Conservation (phyloP, 768 basidiomycete genomes). For the Lactarius quietus region DNA sequence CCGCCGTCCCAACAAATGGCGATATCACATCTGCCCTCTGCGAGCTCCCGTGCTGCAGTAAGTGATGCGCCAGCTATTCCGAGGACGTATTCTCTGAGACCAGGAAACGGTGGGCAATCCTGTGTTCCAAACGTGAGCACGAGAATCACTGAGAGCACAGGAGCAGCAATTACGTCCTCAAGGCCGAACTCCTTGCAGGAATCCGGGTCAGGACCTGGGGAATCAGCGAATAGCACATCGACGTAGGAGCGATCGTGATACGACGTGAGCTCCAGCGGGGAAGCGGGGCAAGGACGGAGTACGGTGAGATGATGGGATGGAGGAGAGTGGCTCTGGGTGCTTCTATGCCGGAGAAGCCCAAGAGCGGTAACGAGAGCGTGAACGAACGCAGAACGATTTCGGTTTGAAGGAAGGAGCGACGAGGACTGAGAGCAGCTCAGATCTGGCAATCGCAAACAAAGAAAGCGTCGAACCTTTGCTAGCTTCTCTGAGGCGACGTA, state of each 20-base stretch:
- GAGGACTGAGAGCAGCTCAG: constrained; percentile 22
- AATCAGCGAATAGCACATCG: constrained; percentile 12
- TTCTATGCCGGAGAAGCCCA: constrained; percentile 19
- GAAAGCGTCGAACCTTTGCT: constrained; percentile 40
- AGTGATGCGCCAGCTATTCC: constrained; percentile 75
- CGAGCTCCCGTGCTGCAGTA: constrained; percentile 63
- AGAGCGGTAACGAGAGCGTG: constrained; percentile 30
- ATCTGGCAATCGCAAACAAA: neutral
- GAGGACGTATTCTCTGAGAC: constrained; percentile 63
- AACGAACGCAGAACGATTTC: constrained; percentile 30
- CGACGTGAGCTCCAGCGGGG: constrained; percentile 13
- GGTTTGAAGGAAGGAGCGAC: constrained; percentile 33
- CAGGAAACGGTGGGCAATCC: constrained; percentile 82
- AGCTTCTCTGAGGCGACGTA: constrained; percentile 61
- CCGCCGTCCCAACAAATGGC: constrained; percentile 93
- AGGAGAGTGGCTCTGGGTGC: neutral
- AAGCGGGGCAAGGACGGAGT: constrained; percentile 14
- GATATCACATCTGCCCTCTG: constrained; percentile 48
- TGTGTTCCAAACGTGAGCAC: constrained; percentile 30
- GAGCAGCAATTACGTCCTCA: constrained; percentile 45
- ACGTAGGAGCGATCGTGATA: constrained; percentile 23
- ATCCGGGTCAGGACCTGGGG: constrained; percentile 18
- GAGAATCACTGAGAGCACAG: neutral
- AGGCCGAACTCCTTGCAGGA: constrained; percentile 48
- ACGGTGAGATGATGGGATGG: constrained; percentile 7